A percentile compares a stretch with the other conserved stretches of the same genome.
Evolutionary conservation across 768 basidiomycete species (phyloP).

Genomic region (Thelephora aurantiotincta): DNA sequence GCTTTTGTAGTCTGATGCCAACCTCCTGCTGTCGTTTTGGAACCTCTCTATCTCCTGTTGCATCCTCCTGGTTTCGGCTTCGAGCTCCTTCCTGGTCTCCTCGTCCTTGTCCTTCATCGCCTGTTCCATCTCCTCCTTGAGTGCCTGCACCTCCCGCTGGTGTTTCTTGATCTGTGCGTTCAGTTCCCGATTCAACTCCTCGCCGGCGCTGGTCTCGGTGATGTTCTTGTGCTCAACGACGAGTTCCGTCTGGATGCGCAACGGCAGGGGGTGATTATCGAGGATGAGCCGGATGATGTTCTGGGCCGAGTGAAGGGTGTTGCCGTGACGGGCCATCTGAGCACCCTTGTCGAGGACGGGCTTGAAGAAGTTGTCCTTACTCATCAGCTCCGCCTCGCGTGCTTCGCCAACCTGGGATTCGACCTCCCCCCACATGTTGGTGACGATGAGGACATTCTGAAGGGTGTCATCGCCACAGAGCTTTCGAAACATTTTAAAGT

Average conservation of each 20-base stretch:
- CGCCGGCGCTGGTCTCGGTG: conserved; percentile 7
- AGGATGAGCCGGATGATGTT: conserved; percentile 6
- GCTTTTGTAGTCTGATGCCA: conserved; percentile 3
- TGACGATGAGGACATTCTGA: conserved; percentile 14
- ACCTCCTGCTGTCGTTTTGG: not conserved
- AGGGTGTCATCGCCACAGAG: conserved; percentile 14
- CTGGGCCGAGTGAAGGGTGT: conserved; percentile 6
- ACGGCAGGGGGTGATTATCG: conserved; percentile 5
- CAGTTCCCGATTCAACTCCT: conserved; percentile 1
- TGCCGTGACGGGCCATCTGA: conserved; percentile 8
- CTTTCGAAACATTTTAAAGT: conserved; percentile 12
- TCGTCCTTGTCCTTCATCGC: conserved; percentile 5
- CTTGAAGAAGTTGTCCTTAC: conserved; percentile 8
- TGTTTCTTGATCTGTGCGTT: conserved; percentile 3
- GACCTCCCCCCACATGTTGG: conserved; percentile 19
- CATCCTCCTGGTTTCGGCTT: not conserved
- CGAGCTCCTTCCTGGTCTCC: conserved; percentile 3
- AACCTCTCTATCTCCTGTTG: not conserved
- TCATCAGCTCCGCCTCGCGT: conserved; percentile 10
- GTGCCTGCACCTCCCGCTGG: conserved; percentile 3
- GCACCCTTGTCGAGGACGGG: conserved; percentile 10
- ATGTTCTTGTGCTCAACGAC: conserved; percentile 8
- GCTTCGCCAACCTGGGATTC: conserved; percentile 1
- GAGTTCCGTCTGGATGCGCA: conserved; percentile 12
- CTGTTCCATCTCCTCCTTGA: conserved; percentile 12